These are phyloP conservation scores for Aspergillus persii DNA, from an alignment of 2,329 filamentous ascomycete species.

Conservation along the genomic window DNA sequence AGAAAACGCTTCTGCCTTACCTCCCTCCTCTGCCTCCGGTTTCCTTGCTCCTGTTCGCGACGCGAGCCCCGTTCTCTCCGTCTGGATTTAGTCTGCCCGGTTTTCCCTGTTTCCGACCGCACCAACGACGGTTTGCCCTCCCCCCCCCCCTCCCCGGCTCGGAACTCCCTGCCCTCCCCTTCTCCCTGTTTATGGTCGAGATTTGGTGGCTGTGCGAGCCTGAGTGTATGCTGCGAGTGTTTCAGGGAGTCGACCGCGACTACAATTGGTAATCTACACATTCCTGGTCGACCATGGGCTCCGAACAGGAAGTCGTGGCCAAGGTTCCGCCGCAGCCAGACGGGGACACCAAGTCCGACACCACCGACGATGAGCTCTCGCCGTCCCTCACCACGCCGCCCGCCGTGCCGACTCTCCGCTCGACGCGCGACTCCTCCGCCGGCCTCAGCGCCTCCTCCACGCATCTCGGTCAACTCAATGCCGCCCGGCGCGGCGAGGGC, in stretches of 20 bases:
- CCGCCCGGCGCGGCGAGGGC: slow-evolving; percentile 53
- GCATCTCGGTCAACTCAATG: slow-evolving; percentile 72
- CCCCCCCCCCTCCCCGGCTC: too few relatives aligned
- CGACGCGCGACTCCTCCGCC: slow-evolving; percentile 21
- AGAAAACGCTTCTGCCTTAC: slow-evolving; percentile 5
- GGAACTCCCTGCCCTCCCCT: not conserved
- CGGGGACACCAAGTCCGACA: slow-evolving; percentile 19
- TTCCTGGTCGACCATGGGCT: slow-evolving; percentile 16
- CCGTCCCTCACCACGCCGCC: slow-evolving; percentile 35
- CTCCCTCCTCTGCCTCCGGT: not conserved
- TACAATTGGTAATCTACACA: not conserved
- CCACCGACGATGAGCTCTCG: slow-evolving; percentile 21
- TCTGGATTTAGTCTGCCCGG: not conserved
- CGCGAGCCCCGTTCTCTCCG: not conserved
- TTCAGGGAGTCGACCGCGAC: slow-evolving; percentile 6
- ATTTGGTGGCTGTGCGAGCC: not conserved
- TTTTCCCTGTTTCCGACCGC: slow-evolving; percentile 1
- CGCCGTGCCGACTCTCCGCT: slow-evolving; percentile 26
- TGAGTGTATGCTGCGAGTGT: slow-evolving; percentile 1
- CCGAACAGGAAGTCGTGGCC: slow-evolving; percentile 20
- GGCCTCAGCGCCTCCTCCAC: slow-evolving; percentile 80
- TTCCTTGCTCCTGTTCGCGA: not conserved
- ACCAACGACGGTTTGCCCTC: not conserved
- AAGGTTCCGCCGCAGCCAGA: slow-evolving; percentile 20
- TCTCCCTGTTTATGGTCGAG: not conserved